phyloP scores from a whole-genome alignment of 2,329 filamentous ascomycete species.

The Botryotinia globosa region DNA sequence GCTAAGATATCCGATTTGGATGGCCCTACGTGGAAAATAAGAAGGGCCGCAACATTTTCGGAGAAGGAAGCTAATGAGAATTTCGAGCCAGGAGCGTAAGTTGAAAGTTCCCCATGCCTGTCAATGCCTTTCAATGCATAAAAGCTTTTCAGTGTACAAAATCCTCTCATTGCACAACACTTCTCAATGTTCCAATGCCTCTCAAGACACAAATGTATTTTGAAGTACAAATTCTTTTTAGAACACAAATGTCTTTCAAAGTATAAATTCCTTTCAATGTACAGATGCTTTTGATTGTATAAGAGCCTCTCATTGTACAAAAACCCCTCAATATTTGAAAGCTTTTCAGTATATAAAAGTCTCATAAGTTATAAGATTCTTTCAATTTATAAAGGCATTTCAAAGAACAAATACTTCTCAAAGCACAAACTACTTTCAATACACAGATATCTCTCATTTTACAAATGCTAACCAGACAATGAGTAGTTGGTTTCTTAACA shows the following conservation, averaged over 20 bases:
- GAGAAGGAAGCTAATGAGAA: conserved; percentile 37
- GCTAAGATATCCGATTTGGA: conserved; percentile 10
- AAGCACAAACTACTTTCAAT: too few species aligned
- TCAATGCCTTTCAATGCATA: background rate
- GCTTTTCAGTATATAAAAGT: background rate
- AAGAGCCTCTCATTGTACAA: too few species aligned
- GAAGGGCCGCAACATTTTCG: conserved; percentile 9
- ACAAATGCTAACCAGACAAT: conserved; percentile 31
- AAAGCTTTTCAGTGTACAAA: conserved; percentile 22
- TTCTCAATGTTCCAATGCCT: too few species aligned
- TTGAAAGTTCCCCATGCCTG: conserved; percentile 40
- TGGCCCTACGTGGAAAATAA: conserved; percentile 24
- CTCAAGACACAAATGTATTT: conserved; percentile 21
- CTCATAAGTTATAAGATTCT: too few species aligned
- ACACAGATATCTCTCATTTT: background rate
- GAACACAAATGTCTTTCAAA: too few species aligned
- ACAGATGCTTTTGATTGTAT: background rate
- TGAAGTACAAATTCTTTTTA: background rate
- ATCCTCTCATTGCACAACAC: background rate
- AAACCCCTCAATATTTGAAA: conserved; percentile 22
- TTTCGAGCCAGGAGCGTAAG: conserved; percentile 51
- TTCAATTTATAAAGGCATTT: conserved; percentile 16
- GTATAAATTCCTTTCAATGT: too few species aligned
- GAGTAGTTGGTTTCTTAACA: conserved; percentile 56
- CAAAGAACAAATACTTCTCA: too few species aligned